phyloP scores from a whole-genome alignment of 495 filamentous ascomycete genomes.

The Penicillium malachiteum region DNA sequence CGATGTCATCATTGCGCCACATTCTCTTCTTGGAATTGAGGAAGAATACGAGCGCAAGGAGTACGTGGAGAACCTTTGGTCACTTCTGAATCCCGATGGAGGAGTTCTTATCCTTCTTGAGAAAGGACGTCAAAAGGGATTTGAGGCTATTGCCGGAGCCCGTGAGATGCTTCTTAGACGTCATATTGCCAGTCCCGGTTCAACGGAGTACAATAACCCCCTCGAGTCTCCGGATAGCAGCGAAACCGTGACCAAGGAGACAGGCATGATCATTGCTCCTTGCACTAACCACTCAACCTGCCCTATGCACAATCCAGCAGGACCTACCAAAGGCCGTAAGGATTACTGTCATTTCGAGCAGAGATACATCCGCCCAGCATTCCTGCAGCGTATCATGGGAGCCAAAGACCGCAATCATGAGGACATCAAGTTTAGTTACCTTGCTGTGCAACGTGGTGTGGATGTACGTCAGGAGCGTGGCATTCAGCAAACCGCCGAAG shows the following conservation, averaged over 20 bases:
- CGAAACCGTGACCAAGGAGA: constrained; percentile 56
- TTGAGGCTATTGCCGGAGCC: constrained; percentile 85
- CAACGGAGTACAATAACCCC: constrained; percentile 43
- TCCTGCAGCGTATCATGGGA: constrained; percentile 76
- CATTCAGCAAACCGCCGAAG: constrained; percentile 41
- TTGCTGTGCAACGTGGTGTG: constrained; percentile 79
- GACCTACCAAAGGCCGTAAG: constrained; percentile 66
- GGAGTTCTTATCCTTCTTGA: constrained; percentile 87
- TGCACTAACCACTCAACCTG: constrained; percentile 90
- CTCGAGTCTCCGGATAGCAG: constrained; percentile 36
- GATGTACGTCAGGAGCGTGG: constrained; percentile 45
- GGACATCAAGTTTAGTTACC: constrained; percentile 83
- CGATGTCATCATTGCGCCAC: constrained; percentile 87
- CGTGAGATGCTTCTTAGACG: constrained; percentile 73
- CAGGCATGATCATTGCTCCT: constrained; percentile 90
- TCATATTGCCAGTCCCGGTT: constrained; percentile 66
- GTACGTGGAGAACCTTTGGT: constrained; percentile 83
- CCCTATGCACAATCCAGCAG: constrained; percentile 78
- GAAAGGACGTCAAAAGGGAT: constrained; percentile 87
- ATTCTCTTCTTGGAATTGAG: constrained; percentile 69
- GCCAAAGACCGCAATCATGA: constrained; percentile 77
- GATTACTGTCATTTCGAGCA: constrained; percentile 93
- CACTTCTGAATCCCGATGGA: constrained; percentile 76
- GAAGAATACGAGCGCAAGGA: constrained; percentile 74
- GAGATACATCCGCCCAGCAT: constrained; percentile 79